These are phyloP conservation scores for Trypanosoma conorhini DNA, from an alignment of 208 protist species.

Conservation along the genomic window DNA sequence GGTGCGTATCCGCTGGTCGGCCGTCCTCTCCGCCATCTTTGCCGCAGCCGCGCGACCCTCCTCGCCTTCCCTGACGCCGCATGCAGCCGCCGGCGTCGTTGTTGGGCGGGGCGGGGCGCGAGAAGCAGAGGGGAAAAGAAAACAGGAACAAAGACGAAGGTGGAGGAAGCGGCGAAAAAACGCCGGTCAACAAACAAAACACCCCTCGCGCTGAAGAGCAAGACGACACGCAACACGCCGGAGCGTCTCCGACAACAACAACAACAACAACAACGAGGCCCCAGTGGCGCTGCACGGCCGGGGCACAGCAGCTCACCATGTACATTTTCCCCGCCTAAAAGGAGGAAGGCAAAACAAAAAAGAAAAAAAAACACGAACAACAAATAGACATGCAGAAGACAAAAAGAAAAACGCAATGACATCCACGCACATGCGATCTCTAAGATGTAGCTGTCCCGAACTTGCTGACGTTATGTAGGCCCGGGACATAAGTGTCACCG, in stretches of 20 bases:
- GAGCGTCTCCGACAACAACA: not conserved
- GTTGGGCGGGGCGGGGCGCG: not conserved
- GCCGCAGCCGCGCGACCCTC: not conserved
- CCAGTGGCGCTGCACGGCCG: not conserved
- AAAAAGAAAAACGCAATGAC: not conserved
- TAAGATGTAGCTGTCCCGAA: conserved; percentile 10
- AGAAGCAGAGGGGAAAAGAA: not conserved
- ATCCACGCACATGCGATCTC: not conserved
- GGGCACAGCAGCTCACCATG: not conserved
- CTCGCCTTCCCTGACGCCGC: not conserved
- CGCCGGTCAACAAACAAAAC: not conserved
- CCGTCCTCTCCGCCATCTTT: conserved; percentile 70
- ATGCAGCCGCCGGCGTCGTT: not conserved
- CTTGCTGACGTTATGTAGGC: conserved; percentile 52
- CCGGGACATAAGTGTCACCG: conserved; percentile 61
- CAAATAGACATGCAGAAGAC: not conserved
- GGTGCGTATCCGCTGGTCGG: conserved; percentile 80
- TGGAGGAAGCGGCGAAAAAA: conserved; percentile 8
- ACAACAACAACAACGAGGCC: not conserved
- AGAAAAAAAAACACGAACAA: not conserved
- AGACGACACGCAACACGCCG: not conserved
- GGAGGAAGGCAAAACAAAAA: not conserved
- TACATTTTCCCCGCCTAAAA: not conserved
- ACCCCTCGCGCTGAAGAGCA: not conserved
- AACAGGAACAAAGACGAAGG: not conserved